Evolutionary conservation across 768 basidiomycete genomes (phyloP), one percentile per base, ranked within the genome.

Genomic region (Termitomyces bulborhizus): DNA sequence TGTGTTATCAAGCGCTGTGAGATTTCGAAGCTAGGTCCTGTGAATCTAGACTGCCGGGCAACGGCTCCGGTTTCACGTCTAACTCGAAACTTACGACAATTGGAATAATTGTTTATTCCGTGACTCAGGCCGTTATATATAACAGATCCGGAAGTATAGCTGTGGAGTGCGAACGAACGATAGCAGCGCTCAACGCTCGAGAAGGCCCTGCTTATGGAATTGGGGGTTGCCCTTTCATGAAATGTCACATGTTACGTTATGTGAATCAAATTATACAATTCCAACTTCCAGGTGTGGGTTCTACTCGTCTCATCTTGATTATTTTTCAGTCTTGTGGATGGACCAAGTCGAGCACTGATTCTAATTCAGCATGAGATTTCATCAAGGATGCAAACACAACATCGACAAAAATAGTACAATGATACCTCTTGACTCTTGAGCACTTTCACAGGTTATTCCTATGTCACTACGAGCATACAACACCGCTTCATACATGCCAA

Each of bases 401-500:
- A n/a, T n/a, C n/a, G n/a, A n/a, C n/a, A 15, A 47, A 39, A 36
- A 48, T 26, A 15, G 56, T 53, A n/a, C 46, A 61, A 44, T 21
- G 21, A 21, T 21, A 21, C 21, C 21, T 21, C 21, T 50, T 58
- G 15, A 61, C 59, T 42, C 46, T 57, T 27, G 46, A 56, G 36
- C 55, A 54, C 42, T 37, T 54, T 31, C 53, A 60, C 13, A 57
- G 57, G 40, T 61, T 47, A 45, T 51, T 34, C n/a, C 6, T 21
- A n/a, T 61, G 60, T 32, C 26, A 42, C 1, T 49, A 49, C 46
- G 43, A 34, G 18, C 31, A 32, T 12, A 36, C 42, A 50, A 4
- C 49, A 26, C 36, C 51, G 16, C 48, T 63, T 15, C 52, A 50
- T 4, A 53, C 51, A 41, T 60, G 61, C 26, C 43, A 43, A 36